A percentile compares a stretch with the other conserved stretches of the same genome.
phyloP scores from a whole-genome alignment of 2,329 filamentous ascomycete species.

The Pyricularia sp. region DNA sequence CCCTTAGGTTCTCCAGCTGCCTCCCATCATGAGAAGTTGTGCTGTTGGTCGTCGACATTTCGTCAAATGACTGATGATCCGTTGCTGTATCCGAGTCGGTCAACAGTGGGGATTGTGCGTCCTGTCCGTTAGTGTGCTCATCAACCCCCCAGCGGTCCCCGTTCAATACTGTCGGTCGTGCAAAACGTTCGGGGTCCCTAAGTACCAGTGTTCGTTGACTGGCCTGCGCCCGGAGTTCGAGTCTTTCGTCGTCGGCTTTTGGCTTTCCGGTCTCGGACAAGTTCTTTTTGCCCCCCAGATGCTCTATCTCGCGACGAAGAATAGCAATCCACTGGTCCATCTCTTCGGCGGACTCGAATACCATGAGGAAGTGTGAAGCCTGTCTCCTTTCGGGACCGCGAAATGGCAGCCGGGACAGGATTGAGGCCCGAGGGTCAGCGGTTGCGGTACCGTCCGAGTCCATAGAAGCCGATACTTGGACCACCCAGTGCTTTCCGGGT shows the following conservation, averaged over 20 bases:
- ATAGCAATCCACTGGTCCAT: conserved; percentile 65
- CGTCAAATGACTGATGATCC: conserved; percentile 33
- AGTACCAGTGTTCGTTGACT: conserved; percentile 35
- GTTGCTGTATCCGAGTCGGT: conserved; percentile 8
- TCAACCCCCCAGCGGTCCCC: conserved; percentile 3
- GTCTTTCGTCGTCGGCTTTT: conserved; percentile 25
- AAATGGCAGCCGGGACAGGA: conserved; percentile 53
- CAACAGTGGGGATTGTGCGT: conserved; percentile 9
- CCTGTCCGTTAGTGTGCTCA: conserved; percentile 8
- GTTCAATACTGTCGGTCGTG: conserved; percentile 17
- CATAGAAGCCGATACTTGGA: conserved; percentile 58
- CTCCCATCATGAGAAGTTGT: conserved; percentile 44
- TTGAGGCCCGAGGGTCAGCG: conserved; percentile 38
- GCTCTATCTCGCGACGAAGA: conserved; percentile 57
- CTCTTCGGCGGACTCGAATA: conserved; percentile 58
- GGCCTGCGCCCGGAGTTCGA: conserved; percentile 22
- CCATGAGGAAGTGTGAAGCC: conserved; percentile 53
- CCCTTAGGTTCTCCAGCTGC: conserved; percentile 43
- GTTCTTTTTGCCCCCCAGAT: conserved; percentile 52
- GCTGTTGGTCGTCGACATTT: conserved; percentile 44
- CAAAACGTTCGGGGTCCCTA: conserved; percentile 33
- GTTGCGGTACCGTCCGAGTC: conserved; percentile 41
- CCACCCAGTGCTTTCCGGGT: conserved; percentile 66
- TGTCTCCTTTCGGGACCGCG: conserved; percentile 42
- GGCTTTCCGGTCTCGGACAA: conserved; percentile 45